These are phyloP conservation scores for Canariomyces notabilis DNA, from an alignment of 2,329 filamentous ascomycete species.

Conservation along the genomic window DNA sequence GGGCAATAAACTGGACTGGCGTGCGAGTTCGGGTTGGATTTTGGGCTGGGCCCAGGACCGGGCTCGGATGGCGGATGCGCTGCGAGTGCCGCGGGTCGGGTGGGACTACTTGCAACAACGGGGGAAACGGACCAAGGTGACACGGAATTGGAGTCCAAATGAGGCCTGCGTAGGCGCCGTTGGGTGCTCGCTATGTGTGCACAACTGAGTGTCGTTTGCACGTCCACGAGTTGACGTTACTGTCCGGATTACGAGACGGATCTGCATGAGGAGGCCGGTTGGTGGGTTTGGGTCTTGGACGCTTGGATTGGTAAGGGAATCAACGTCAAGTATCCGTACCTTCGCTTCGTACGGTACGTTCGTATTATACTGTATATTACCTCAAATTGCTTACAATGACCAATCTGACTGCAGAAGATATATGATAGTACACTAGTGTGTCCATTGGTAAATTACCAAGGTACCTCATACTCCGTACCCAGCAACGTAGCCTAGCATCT, in stretches of 20 bases:
- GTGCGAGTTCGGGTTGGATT: neutral
- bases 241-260: neutral
- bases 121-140: neutral
- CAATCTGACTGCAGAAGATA: too few relatives aligned
- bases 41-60: neutral
- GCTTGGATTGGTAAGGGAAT: too few relatives aligned
- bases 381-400: too few relatives aligned
- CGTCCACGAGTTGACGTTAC: neutral
- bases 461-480: too few relatives aligned
- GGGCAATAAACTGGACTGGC: neutral
- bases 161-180: neutral
- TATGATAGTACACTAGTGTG: too few relatives aligned
- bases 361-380: too few relatives aligned
- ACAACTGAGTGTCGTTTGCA: neutral
- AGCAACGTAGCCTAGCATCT: too few relatives aligned
- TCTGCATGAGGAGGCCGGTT: neutral
- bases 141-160: neutral
- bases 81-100: neutral
- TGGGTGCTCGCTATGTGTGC: neutral
- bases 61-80: neutral
- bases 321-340: too few relatives aligned
- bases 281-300: neutral
- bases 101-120: neutral
- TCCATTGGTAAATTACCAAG: too few relatives aligned
- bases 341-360: too few relatives aligned